Evolutionary conservation across 2,329 filamentous ascomycete genomes (phyloP).

Genomic region (Aspergillus tamarii): DNA sequence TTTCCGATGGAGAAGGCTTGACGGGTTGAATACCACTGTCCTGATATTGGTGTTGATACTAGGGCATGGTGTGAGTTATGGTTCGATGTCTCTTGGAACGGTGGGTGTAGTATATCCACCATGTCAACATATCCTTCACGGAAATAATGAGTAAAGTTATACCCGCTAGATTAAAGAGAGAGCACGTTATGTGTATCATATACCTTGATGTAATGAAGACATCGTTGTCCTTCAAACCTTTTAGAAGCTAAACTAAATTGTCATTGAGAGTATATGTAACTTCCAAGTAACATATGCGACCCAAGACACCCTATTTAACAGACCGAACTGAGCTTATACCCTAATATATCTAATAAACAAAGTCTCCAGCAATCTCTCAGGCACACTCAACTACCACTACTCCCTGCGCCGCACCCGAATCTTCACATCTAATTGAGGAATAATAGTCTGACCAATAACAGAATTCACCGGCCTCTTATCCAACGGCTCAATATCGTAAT

Average conservation of each 20-base stretch:
- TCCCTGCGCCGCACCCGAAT: background rate
- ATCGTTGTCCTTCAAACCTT: background rate
- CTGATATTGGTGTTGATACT: background rate
- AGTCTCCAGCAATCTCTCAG: too few relatives aligned
- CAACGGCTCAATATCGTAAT: background rate
- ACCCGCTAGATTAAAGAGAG: background rate
- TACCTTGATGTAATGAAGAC: background rate
- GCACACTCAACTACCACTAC: background rate
- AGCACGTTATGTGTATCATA: background rate
- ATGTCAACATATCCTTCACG: too few relatives aligned
- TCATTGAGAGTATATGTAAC: rapidly evolving
- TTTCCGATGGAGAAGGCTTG: constrained; percentile 14
- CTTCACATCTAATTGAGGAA: background rate
- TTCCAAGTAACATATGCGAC: background rate
- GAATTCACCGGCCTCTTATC: background rate
- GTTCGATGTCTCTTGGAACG: too few relatives aligned
- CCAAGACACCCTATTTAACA: background rate
- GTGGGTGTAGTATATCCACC: too few relatives aligned
- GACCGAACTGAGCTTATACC: background rate
- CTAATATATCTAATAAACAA: background rate
- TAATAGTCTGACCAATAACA: background rate
- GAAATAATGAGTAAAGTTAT: background rate
- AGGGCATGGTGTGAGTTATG: too few relatives aligned
- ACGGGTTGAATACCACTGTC: rapidly evolving
- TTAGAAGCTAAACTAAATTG: background rate